Evolutionary conservation across 345 rosid species (phyloP).

Genomic region (Eucalyptus grandis): DNA sequence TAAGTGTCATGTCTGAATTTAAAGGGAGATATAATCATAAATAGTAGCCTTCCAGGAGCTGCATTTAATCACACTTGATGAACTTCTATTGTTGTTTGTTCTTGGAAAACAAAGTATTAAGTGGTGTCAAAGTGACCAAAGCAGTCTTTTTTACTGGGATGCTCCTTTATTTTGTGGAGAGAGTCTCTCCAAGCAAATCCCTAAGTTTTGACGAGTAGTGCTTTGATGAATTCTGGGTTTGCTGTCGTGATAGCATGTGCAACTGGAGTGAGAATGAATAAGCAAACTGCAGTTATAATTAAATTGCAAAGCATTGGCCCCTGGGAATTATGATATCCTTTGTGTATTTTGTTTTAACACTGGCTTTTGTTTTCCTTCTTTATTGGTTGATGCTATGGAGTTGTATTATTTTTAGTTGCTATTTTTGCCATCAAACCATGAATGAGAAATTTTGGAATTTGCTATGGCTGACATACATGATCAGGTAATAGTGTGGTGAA

Average conservation of each 20-base stretch:
- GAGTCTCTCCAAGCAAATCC: neutral
- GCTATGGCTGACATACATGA: neutral
- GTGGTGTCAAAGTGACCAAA: neutral
- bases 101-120: neutral
- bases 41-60: neutral
- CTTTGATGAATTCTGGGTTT: neutral
- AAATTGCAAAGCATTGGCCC: neutral
- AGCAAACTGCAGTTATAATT: neutral
- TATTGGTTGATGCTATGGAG: neutral
- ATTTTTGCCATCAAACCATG: neutral
- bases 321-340: neutral
- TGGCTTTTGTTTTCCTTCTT: neutral
- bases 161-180: neutral
- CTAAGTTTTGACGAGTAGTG: neutral
- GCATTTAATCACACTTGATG: neutral
- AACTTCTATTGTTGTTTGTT: neutral
- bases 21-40: neutral
- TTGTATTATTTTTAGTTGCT: neutral
- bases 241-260: neutral
- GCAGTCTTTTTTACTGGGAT: neutral
- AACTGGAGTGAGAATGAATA: neutral
- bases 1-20: conserved; percentile 1
- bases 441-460: neutral
- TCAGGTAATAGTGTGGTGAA: neutral
- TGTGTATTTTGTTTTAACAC: neutral